A percentile compares a stretch with the other conserved stretches of the same genome.
phyloP scores from a whole-genome alignment of 805 yeast genomes.

The Saccharomycopsis javanensis region DNA sequence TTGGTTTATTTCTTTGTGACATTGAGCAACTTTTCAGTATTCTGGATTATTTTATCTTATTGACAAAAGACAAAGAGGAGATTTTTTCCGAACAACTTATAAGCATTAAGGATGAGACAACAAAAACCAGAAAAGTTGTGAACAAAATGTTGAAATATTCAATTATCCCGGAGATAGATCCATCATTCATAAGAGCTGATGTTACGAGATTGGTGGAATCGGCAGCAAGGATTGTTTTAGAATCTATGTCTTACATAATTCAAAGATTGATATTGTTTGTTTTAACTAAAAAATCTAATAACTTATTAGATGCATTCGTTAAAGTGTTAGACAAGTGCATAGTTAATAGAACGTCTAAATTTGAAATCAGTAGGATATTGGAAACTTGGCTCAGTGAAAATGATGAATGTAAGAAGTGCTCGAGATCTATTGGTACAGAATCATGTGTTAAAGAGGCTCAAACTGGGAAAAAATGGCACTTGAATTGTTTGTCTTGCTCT shows the following conservation, averaged over 20 bases:
- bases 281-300: conserved; percentile 1
- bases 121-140: neutral
- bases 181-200: conserved; percentile 7
- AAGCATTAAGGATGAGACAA: conserved; percentile 4
- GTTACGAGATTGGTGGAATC: neutral
- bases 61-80: conserved; percentile 13
- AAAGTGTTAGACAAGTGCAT: neutral
- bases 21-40: conserved; percentile 13
- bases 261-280: conserved; percentile 10
- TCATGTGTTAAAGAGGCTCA: conserved; percentile 10
- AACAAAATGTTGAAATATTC: conserved; percentile 10
- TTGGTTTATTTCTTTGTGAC: conserved; percentile 15
- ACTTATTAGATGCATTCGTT: neutral
- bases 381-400: conserved; percentile 12
- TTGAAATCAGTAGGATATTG: conserved; percentile 8
- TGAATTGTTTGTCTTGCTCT: conserved; percentile 9
- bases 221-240: neutral
- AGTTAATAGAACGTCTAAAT: neutral
- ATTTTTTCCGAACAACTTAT: conserved; percentile 7
- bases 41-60: conserved; percentile 8
- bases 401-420: conserved; percentile 5
- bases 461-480: conserved; percentile 12
- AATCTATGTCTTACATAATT: conserved; percentile 7
- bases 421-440: conserved; percentile 2
- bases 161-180: conserved; percentile 11